phyloP scores from a whole-genome alignment of 805 yeast species.

The Yarrowia porcina region DNA sequence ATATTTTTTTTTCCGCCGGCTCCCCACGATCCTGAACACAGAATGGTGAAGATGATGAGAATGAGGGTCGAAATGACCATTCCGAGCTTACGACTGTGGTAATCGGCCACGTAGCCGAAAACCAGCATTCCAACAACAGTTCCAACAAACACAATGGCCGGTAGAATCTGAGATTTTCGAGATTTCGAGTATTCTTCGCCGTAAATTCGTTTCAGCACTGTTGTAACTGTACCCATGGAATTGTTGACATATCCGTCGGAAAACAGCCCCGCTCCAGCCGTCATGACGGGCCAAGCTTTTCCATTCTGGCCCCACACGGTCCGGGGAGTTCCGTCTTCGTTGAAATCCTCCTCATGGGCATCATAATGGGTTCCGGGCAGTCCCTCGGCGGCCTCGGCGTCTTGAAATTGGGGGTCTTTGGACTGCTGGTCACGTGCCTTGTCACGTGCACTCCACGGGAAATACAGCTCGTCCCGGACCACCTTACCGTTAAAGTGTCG shows the following conservation, averaged over 20 bases:
- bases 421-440: conserved; percentile 2
- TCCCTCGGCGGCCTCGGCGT: conserved; percentile 2
- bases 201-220: conserved; percentile 68
- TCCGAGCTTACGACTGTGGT: conserved; percentile 73
- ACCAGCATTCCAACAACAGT: conserved; percentile 83
- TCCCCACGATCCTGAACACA: conserved; percentile 89
- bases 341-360: not conserved
- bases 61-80: conserved; percentile 76
- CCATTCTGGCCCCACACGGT: conserved; percentile 24
- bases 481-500: conserved; percentile 18
- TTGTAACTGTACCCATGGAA: conserved; percentile 71
- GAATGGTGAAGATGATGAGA: conserved; percentile 71
- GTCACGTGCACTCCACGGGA: conserved; percentile 4
- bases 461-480: conserved; percentile 10
- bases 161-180: conserved; percentile 70
- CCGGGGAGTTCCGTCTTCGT: conserved; percentile 7
- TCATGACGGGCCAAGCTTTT: conserved; percentile 62
- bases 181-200: conserved; percentile 61
- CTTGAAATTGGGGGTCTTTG: conserved; percentile 1
- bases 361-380: conserved; percentile 1
- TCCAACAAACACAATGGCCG: conserved; percentile 89
- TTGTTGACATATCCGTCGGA: conserved; percentile 92
- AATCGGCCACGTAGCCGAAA: conserved; percentile 80
- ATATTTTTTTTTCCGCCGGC: conserved; percentile 51
- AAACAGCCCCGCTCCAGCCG: conserved; percentile 89